Evolutionary conservation across 1,284 basidiomycete genomes (phyloP).

Genomic region (Fomitopsis palustris): DNA sequence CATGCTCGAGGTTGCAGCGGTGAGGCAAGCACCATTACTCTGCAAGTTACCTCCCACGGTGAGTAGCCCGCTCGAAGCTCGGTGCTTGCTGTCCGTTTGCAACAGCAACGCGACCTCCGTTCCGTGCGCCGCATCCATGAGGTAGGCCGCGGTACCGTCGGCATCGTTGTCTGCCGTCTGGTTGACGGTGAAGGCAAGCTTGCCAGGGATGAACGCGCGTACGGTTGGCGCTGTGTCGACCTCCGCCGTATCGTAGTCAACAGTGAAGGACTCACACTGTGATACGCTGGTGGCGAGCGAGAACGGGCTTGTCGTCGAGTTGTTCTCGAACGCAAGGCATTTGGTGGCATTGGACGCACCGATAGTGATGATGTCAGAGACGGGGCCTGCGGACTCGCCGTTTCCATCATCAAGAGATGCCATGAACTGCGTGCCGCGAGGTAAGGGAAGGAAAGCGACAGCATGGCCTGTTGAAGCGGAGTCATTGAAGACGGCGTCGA

Average conservation of each 20-base stretch:
- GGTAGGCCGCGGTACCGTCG: slow-evolving; percentile 39
- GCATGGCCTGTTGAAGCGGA: slow-evolving; percentile 37
- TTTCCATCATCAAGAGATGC: slow-evolving; percentile 49
- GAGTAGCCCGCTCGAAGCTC: slow-evolving; percentile 26
- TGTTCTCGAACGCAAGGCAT: slow-evolving; percentile 33
- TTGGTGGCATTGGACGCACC: slow-evolving; percentile 37
- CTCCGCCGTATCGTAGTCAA: slow-evolving; percentile 39
- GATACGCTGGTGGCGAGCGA: slow-evolving; percentile 26
- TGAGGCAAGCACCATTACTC: slow-evolving; percentile 28
- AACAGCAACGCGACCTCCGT: slow-evolving; percentile 40
- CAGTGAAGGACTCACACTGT: slow-evolving; percentile 49
- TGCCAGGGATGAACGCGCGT: slow-evolving; percentile 42
- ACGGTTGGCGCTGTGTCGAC: slow-evolving; percentile 36
- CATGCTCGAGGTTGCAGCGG: slow-evolving; percentile 5
- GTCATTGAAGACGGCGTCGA: slow-evolving; percentile 33
- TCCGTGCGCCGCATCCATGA: slow-evolving; percentile 37
- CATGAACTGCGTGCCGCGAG: slow-evolving; percentile 46
- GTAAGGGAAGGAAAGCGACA: slow-evolving; percentile 50
- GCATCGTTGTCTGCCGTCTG: slow-evolving; percentile 24
- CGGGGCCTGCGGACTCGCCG: slow-evolving; percentile 35
- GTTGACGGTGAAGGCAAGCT: slow-evolving; percentile 37
- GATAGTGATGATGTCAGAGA: slow-evolving; percentile 50
- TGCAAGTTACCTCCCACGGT: slow-evolving; percentile 25
- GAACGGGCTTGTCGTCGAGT: slow-evolving; percentile 15
- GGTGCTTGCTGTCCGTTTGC: slow-evolving; percentile 19